Conservation (phyloP, 805 yeast genomes). For the Komagataella ulmi region DNA sequence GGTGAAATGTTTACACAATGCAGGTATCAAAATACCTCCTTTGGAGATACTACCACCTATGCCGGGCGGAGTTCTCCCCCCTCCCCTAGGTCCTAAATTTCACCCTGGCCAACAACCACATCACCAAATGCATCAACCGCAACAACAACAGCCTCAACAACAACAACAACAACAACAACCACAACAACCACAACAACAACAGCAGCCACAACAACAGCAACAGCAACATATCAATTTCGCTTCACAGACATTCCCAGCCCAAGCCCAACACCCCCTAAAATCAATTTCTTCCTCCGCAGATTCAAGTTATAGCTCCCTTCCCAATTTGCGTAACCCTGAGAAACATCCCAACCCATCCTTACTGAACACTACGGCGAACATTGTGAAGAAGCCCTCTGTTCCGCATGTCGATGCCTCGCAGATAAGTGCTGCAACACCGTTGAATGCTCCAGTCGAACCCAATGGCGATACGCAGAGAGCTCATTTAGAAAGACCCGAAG, state of each 20-base stretch:
- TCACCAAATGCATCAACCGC: constrained; percentile 4
- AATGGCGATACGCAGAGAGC: background rate
- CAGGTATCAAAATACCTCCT: constrained; percentile 59
- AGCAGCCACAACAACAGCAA: constrained; percentile 3
- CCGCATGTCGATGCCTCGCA: background rate
- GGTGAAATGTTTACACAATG: constrained; percentile 32
- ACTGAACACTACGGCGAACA: background rate
- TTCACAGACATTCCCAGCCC: constrained; percentile 4
- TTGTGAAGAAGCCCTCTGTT: background rate
- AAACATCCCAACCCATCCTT: background rate
- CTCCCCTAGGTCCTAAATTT: background rate
- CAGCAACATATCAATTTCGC: constrained; percentile 2
- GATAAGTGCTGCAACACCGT: background rate
- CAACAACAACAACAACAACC: constrained; percentile 2
- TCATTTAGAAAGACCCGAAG: constrained; percentile 14
- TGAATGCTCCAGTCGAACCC: background rate
- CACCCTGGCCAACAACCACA: constrained; percentile 2
- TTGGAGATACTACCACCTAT: constrained; percentile 38
- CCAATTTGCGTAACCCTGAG: background rate
- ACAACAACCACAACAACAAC: constrained; percentile 1
- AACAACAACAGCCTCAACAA: constrained; percentile 2
- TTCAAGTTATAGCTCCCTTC: background rate
- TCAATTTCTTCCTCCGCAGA: background rate
- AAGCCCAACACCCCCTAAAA: background rate
- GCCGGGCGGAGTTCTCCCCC: constrained; percentile 4